Evolutionary conservation across 2,329 filamentous ascomycete genomes (phyloP).

Genomic region (Ophiostoma pallidulum): DNA sequence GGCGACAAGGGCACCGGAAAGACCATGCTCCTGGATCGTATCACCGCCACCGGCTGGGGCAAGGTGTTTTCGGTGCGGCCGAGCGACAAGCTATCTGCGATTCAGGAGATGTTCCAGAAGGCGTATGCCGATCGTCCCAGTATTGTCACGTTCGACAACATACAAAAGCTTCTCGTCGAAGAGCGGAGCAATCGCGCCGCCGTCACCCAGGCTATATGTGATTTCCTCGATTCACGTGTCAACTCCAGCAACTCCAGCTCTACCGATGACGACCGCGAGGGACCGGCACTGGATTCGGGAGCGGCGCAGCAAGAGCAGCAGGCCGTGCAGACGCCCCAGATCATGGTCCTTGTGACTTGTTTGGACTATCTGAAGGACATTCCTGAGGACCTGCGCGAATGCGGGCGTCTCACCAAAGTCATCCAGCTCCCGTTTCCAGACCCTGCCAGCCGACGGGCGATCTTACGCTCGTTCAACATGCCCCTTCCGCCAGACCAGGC

Average conservation of each 20-base stretch:
- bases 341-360: conserved; percentile 68
- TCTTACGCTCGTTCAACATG: conserved; percentile 53
- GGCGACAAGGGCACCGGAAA: conserved; percentile 83
- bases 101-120: conserved; percentile 60
- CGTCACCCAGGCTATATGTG: conserved; percentile 41
- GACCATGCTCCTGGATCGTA: conserved; percentile 58
- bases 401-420: conserved; percentile 54
- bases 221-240: conserved; percentile 42
- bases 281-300: too few species aligned
- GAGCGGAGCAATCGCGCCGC: conserved; percentile 41
- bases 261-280: too few species aligned
- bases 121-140: conserved; percentile 62
- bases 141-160: conserved; percentile 67
- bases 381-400: conserved; percentile 56
- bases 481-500: conserved; percentile 37
- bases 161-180: conserved; percentile 60
- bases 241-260: too few species aligned
- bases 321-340: conserved; percentile 31
- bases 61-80: conserved; percentile 53
- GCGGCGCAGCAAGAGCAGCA: too few species aligned
- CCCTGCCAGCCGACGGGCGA: conserved; percentile 58
- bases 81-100: conserved; percentile 45
- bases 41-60: conserved; percentile 62
- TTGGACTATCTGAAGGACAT: conserved; percentile 62
- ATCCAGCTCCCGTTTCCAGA: conserved; percentile 74